Evolutionary conservation across 2,329 filamentous ascomycete species (phyloP).

Genomic region (Calonectria pteridis): DNA sequence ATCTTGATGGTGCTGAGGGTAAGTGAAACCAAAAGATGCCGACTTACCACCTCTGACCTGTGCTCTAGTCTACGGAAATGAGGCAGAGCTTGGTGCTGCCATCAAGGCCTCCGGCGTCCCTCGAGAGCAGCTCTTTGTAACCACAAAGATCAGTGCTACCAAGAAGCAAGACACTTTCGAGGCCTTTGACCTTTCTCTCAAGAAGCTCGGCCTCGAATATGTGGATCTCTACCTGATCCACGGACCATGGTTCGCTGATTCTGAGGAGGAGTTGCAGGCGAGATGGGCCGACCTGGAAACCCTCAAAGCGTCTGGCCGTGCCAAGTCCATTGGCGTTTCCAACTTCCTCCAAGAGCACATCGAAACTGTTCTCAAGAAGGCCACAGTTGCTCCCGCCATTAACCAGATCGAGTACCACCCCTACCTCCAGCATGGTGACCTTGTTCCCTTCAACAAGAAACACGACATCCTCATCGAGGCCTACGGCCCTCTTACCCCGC

Average conservation of each 20-base stretch:
- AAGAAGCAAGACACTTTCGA: constrained; percentile 57
- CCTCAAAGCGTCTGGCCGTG: constrained; percentile 75
- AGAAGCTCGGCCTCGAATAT: constrained; percentile 76
- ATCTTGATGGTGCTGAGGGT: constrained; percentile 82
- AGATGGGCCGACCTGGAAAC: constrained; percentile 73
- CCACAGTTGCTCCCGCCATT: constrained; percentile 73
- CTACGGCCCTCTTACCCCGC: constrained; percentile 68
- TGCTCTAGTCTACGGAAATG: constrained; percentile 69
- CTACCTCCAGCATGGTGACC: constrained; percentile 74
- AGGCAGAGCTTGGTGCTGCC: constrained; percentile 77
- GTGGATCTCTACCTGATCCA: constrained; percentile 79
- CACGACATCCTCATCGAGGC: constrained; percentile 68
- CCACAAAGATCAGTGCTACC: constrained; percentile 66
- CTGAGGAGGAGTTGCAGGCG: constrained; percentile 65
- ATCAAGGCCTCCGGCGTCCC: constrained; percentile 76
- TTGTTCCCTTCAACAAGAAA: constrained; percentile 69
- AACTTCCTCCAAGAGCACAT: constrained; percentile 75
- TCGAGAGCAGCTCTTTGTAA: constrained; percentile 77
- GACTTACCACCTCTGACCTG: not conserved
- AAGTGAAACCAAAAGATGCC: constrained; percentile 26
- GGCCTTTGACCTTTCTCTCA: constrained; percentile 70
- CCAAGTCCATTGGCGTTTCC: constrained; percentile 80
- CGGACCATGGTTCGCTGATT: constrained; percentile 65
- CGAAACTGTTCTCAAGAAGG: constrained; percentile 68
- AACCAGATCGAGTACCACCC: constrained; percentile 90